Conservation (phyloP, 192 early-diverging fungal genomes). For the Allomyces macrogynus region DNA sequence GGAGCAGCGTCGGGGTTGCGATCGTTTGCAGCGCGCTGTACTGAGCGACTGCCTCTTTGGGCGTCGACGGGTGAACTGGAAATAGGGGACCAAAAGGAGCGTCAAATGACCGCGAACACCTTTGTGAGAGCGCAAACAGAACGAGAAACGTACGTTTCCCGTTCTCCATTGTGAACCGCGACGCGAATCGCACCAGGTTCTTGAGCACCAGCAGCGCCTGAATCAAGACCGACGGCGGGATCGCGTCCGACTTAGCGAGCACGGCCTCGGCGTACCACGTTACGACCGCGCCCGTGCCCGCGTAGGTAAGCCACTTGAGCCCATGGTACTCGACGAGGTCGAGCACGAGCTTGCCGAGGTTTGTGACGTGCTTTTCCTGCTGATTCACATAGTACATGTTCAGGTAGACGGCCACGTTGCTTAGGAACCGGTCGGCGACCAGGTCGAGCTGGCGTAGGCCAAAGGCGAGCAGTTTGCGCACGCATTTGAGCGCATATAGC, state of each 20-base stretch:
- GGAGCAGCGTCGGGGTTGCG: no score
- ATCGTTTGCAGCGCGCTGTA: no score
- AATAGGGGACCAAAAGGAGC: no score
- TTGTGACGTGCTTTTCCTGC: not conserved
- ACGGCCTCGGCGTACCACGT: not conserved
- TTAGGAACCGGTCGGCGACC: not conserved
- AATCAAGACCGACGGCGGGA: not conserved
- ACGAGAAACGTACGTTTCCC: no score
- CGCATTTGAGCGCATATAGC: not conserved
- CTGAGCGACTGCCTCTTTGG: no score
- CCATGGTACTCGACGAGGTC: not conserved
- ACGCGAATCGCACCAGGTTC: no score
- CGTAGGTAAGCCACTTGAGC: not conserved
- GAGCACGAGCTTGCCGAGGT: not conserved
- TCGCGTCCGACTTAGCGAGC: not conserved
- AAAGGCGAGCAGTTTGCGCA: not conserved
- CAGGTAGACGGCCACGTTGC: not conserved
- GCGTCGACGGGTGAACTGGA: no score
- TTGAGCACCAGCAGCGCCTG: no score
- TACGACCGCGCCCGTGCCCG: not conserved
- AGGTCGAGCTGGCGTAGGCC: not conserved
- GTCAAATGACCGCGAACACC: no score
- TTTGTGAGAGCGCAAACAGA: no score
- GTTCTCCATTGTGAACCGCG: no score
- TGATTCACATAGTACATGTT: not conserved